These are phyloP conservation scores for Aspergillus sp. DNA, from an alignment of 2,329 filamentous ascomycete species.

Conservation along the genomic window DNA sequence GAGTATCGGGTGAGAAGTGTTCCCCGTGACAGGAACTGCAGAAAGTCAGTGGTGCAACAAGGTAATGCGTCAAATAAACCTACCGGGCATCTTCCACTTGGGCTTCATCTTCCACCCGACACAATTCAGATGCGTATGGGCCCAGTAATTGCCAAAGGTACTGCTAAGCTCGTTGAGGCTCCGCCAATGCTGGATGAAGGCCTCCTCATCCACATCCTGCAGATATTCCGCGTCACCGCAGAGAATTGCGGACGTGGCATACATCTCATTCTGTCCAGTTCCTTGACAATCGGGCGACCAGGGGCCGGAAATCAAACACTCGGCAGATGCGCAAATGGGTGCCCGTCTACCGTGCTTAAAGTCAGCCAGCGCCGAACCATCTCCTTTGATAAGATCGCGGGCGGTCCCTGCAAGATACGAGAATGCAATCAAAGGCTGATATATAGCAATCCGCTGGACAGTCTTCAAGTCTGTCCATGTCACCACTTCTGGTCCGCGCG, in stretches of 20 bases:
- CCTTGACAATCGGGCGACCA: conserved; percentile 32
- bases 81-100: conserved; percentile 39
- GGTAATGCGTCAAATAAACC: too few relatives aligned
- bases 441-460: conserved; percentile 31
- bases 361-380: conserved; percentile 29
- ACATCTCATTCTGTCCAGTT: conserved; percentile 26
- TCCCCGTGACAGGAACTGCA: conserved; percentile 28
- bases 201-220: conserved; percentile 15
- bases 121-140: conserved; percentile 36
- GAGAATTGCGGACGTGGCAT: conserved; percentile 31
- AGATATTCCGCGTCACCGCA: conserved; percentile 32
- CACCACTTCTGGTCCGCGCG: conserved; percentile 34
- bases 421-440: conserved; percentile 33
- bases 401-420: conserved; percentile 27
- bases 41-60: not conserved
- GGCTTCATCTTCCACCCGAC: conserved; percentile 37
- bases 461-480: conserved; percentile 37
- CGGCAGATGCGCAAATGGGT: conserved; percentile 26
- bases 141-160: conserved; percentile 39
- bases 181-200: conserved; percentile 26
- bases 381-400: conserved; percentile 24
- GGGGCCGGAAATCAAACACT: conserved; percentile 30
- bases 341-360: conserved; percentile 30
- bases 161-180: conserved; percentile 25
- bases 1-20: conserved; percentile 54